phyloP scores from a whole-genome alignment of 768 basidiomycete genomes.

The Imleria badia region DNA sequence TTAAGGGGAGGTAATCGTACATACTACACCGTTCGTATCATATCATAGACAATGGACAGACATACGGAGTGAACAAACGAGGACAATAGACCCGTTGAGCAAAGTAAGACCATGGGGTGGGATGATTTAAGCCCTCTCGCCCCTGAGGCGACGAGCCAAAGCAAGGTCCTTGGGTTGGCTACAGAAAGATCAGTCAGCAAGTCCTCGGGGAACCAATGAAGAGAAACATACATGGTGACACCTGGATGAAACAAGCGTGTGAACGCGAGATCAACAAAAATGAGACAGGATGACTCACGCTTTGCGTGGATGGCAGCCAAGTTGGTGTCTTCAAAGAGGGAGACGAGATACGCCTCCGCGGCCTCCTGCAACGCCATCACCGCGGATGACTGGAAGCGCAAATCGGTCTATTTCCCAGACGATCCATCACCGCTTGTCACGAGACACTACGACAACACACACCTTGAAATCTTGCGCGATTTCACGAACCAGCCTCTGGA shows the following conservation, averaged over 20 bases:
- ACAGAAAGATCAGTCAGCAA: constrained; percentile 22
- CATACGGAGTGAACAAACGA: constrained; percentile 17
- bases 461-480: constrained; percentile 98
- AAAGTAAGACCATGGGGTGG: not conserved
- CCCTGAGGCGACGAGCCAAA: constrained; percentile 81
- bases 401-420: constrained; percentile 58
- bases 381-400: constrained; percentile 95
- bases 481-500: constrained; percentile 97
- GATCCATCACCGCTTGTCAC: not conserved
- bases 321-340: constrained; percentile 86
- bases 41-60: constrained; percentile 17
- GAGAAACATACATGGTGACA: constrained; percentile 54
- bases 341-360: constrained; percentile 86
- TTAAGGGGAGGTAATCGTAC: constrained; percentile 22
- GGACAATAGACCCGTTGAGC: not conserved
- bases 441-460: constrained; percentile 12
- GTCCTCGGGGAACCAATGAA: not conserved
- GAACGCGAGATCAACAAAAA: constrained; percentile 5
- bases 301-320: constrained; percentile 91
- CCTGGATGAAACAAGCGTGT: constrained; percentile 28
- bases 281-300: constrained; percentile 40
- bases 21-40: constrained; percentile 32
- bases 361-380: constrained; percentile 94
- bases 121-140: constrained; percentile 68
- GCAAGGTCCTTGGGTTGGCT: constrained; percentile 90